A percentile compares a stretch with the other conserved stretches of the same genome.
Evolutionary conservation across 768 basidiomycete genomes (phyloP).

Genomic region (Baorangia bicolor): DNA sequence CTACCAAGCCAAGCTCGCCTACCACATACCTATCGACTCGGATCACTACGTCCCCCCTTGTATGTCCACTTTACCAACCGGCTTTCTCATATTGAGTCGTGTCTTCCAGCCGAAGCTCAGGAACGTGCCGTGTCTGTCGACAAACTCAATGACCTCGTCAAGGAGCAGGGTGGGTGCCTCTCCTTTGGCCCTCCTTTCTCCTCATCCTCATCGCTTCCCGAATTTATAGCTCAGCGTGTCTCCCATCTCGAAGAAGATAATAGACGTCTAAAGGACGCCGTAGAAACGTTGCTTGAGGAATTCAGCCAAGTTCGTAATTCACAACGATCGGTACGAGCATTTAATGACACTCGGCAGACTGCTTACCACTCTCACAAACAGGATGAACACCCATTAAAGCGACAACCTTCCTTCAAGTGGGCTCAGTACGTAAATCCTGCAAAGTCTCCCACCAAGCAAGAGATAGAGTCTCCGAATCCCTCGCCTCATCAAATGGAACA

Average conservation of each 20-base stretch:
- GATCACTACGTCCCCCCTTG: constrained; percentile 90
- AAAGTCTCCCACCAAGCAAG: constrained; percentile 78
- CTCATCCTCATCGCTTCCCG: constrained; percentile 1
- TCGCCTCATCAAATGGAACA: constrained; percentile 81
- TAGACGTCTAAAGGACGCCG: constrained; percentile 56
- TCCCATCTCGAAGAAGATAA: constrained; percentile 77
- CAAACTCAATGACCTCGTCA: constrained; percentile 61
- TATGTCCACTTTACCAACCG: constrained; percentile 39
- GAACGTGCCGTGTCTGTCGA: constrained; percentile 62
- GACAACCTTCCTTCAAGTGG: constrained; percentile 89
- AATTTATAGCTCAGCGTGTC: constrained; percentile 64
- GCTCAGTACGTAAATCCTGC: constrained; percentile 74
- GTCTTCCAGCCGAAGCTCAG: constrained; percentile 52
- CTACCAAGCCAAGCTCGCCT: constrained; percentile 82
- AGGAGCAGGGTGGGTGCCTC: constrained; percentile 63
- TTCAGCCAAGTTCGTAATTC: constrained; percentile 45
- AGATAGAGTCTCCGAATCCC: constrained; percentile 71
- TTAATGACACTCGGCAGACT: constrained; percentile 3
- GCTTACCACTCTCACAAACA: constrained; percentile 15
- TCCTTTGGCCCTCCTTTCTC: neutral
- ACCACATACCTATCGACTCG: constrained; percentile 79
- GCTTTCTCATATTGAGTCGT: neutral
- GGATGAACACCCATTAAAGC: constrained; percentile 50
- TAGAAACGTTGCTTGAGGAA: constrained; percentile 69
- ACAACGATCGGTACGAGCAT: constrained; percentile 17